These are phyloP conservation scores for Alternaria angustiovoidea DNA, from an alignment of 2,329 filamentous ascomycete species.

Conservation along the genomic window DNA sequence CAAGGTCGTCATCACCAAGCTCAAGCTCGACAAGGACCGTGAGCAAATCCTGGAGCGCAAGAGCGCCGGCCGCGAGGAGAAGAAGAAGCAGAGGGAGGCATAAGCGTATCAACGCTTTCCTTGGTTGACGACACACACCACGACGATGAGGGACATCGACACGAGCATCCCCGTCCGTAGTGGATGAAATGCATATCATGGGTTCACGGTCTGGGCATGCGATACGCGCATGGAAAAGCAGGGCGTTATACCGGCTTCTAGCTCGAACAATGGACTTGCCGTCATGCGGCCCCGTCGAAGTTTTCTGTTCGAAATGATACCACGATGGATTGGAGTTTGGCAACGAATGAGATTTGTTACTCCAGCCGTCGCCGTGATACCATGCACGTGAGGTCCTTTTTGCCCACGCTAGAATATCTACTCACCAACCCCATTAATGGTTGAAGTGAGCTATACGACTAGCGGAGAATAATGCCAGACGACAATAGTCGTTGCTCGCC, in stretches of 20 bases:
- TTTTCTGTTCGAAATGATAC: constrained; percentile 44
- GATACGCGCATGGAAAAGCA: constrained; percentile 47
- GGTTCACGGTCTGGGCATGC: constrained; percentile 47
- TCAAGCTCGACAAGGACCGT: constrained; percentile 97
- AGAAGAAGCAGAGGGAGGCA: constrained; percentile 69
- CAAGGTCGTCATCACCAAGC: constrained; percentile 98
- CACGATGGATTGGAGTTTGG: constrained; percentile 37
- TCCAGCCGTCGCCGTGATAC: constrained; percentile 35
- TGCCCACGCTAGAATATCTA: constrained; percentile 81
- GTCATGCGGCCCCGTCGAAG: constrained; percentile 44
- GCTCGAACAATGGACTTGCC: constrained; percentile 49
- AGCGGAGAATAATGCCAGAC: constrained; percentile 77
- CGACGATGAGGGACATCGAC: constrained; percentile 46
- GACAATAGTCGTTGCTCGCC: constrained; percentile 69
- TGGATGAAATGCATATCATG: constrained; percentile 52
- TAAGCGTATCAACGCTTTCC: constrained; percentile 53
- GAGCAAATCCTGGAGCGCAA: constrained; percentile 88
- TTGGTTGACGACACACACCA: constrained; percentile 51
- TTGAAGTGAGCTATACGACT: constrained; percentile 88
- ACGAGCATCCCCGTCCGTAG: constrained; percentile 45
- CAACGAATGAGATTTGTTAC: constrained; percentile 35
- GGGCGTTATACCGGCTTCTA: constrained; percentile 50
- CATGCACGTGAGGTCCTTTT: constrained; percentile 21
- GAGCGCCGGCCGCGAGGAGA: constrained; percentile 79
- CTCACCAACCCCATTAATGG: constrained; percentile 77